These are phyloP conservation scores for Nicotiana knightiana DNA, from an alignment of 257 asterid genomes.

Conservation along the genomic window DNA sequence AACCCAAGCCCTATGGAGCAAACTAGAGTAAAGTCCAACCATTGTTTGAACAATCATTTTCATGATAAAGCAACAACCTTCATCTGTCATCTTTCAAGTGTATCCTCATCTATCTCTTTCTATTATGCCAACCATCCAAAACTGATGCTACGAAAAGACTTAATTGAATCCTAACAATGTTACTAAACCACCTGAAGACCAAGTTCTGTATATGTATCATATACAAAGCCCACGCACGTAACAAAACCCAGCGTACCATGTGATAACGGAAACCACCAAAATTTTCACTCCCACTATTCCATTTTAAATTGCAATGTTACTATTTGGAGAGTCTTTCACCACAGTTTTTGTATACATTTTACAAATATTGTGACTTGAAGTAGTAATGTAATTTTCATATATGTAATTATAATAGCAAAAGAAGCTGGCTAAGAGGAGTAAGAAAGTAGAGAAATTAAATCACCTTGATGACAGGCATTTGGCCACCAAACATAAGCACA, in stretches of 20 bases:
- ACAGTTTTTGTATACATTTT: neutral
- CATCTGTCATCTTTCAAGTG: neutral
- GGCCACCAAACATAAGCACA: slow-evolving; percentile 86
- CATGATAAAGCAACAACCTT: neutral
- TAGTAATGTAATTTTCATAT: neutral
- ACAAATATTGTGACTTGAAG: neutral
- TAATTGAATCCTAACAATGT: neutral
- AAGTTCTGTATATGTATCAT: neutral
- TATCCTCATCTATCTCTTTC: neutral
- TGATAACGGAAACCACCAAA: neutral
- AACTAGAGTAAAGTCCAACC: neutral
- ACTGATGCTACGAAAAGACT: neutral
- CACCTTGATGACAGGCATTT: slow-evolving; percentile 78
- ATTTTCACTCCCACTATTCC: neutral
- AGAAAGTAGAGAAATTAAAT: neutral
- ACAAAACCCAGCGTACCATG: neutral
- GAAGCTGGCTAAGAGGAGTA: neutral
- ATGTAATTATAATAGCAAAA: neutral
- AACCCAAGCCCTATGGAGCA: neutral
- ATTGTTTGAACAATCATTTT: neutral
- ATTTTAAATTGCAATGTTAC: neutral
- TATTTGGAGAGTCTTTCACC: neutral
- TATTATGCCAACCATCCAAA: neutral
- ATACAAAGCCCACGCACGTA: neutral
- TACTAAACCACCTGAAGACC: neutral